Evolutionary conservation across 2,329 filamentous ascomycete species (phyloP).

Genomic region (Colletotrichum sp.): DNA sequence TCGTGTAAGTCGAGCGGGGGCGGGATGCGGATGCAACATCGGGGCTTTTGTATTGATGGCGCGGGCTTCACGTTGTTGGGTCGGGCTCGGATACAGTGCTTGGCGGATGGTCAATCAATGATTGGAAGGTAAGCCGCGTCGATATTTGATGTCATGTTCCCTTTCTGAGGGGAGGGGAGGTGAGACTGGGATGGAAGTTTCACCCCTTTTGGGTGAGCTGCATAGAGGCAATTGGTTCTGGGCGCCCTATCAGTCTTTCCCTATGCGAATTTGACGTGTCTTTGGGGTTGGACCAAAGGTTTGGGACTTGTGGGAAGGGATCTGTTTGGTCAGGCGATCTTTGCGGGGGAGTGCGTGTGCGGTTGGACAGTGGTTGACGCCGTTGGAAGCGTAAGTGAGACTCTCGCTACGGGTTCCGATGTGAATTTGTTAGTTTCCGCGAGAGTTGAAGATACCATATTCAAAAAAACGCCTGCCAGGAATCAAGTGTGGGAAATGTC

Average conservation of each 20-base stretch:
- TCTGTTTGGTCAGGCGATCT: neutral
- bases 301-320: neutral
- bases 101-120: neutral
- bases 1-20: neutral
- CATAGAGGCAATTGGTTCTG: neutral
- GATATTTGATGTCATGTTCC: neutral
- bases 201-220: neutral
- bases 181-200: accelerated
- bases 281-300: neutral
- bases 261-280: neutral
- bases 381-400: neutral
- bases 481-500: neutral
- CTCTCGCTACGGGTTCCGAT: neutral
- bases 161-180: neutral
- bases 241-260: neutral
- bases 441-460: accelerated
- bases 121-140: neutral
- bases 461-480: accelerated
- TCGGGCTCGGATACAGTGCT: neutral
- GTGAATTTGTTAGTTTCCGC: accelerated
- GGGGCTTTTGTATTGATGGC: neutral
- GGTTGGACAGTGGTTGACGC: neutral
- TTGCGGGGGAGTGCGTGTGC: neutral
- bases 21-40: neutral
- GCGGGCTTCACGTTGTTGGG: neutral